Evolutionary conservation across 306 rosid species (phyloP).

Genomic region (Cucurbita argyrosperma): DNA sequence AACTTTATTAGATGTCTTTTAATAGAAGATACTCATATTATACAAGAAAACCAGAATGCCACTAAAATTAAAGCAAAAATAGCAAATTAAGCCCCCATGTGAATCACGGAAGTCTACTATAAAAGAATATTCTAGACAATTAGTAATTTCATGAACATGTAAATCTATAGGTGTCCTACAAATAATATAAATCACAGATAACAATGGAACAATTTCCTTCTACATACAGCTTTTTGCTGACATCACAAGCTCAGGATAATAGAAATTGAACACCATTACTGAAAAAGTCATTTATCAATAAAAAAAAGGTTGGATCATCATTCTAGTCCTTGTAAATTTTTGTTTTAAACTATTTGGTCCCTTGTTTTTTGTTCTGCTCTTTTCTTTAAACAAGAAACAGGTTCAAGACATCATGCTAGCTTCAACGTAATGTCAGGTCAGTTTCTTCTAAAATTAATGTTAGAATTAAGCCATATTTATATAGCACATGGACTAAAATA

Average conservation of each 20-base stretch:
- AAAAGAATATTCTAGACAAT: neutral
- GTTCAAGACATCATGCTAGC: neutral
- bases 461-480: neutral
- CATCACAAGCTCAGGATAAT: neutral
- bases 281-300: neutral
- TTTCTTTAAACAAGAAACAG: neutral
- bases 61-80: neutral
- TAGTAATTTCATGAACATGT: neutral
- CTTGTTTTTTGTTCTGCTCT: too few relatives aligned
- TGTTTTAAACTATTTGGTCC: neutral
- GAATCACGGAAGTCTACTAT: neutral
- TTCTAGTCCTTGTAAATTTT: neutral
- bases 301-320: neutral
- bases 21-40: neutral
- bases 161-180: neutral
- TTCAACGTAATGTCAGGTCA: neutral
- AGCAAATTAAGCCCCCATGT: neutral
- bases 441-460: neutral
- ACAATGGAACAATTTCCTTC: neutral
- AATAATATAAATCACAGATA: neutral
- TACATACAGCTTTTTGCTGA: neutral
- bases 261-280: neutral
- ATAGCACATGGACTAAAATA: neutral
- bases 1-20: neutral
- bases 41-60: neutral